Base-by-base conservation (phyloP, 768 basidiomycete genomes). In the Fibroporia radiculosa region DNA sequence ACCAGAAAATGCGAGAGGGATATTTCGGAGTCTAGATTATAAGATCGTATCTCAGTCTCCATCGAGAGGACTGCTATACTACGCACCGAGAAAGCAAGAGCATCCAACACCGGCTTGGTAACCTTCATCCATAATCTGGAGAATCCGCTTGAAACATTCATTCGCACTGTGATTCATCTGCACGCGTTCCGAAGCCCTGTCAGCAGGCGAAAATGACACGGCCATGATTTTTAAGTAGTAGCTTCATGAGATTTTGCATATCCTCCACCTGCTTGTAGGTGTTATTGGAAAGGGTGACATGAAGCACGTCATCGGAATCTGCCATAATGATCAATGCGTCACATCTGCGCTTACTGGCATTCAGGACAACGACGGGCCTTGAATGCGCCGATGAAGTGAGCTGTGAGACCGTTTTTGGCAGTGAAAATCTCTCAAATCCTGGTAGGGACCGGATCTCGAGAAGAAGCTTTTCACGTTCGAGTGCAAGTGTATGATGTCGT, bases 281-380 rank as follows among this genome's bases (percentile, higher is more conserved):
- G n/a, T n/a, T n/a, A n/a, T n/a, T 55, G 27, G 19, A 49, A 41
- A 6, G 48, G 27, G 14, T 45, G 39, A 18, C 40, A 18, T 26
- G 43, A 6, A 38, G 4, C 5, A 38, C 36, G 4, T 20, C 36
- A 14, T 38, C 36, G 4, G 5, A 14, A 19, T 18, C 40, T 13
- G 28, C 44, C n/a, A 40, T 35, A 4, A 55, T 19, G 19, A 69
- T 62, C 23, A 72, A 22, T 0, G 67, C 69, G 45, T 72, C 67
- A 28, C 67, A 72, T n/a, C 65, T 55, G 27, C 23, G 45, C 8
- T 25, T 20, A 45, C 56, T 52, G 20, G 60, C 47, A 31, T 70
- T 71, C 34, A 71, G 53, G 13, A 72, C 45, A 16, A 71, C 34
- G 24, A 71, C 59, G 1, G 68, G 69, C 1, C 70, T 69, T 2